phyloP scores from a whole-genome alignment of 345 rosid species.

The Passiflora organensis region DNA sequence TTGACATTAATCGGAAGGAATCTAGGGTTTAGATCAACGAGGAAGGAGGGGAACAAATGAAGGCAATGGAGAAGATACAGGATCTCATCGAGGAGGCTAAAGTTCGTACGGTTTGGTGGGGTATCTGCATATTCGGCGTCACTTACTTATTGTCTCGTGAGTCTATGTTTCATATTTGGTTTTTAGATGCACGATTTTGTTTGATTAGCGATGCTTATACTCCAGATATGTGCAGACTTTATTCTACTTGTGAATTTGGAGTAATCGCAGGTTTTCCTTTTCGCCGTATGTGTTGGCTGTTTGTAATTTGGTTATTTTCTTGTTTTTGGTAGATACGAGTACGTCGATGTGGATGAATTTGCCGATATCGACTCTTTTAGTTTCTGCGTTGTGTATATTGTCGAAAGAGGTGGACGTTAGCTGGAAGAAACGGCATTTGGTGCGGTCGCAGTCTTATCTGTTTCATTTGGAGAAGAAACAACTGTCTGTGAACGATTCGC shows the following conservation, averaged over 20 bases:
- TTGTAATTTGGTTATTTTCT: not conserved
- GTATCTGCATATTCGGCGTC: constrained; percentile 59
- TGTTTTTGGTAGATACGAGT: constrained; percentile 61
- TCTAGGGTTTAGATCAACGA: constrained; percentile 9
- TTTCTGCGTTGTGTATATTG: constrained; percentile 44
- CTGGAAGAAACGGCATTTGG: constrained; percentile 44
- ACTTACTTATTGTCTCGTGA: constrained; percentile 87
- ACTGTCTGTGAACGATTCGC: constrained; percentile 67
- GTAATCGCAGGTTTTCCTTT: not conserved
- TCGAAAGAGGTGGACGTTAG: constrained; percentile 64
- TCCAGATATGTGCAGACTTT: not conserved
- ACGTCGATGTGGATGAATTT: constrained; percentile 91
- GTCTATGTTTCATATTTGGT: constrained; percentile 15
- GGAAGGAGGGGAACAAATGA: constrained; percentile 23
- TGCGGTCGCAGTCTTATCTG: constrained; percentile 32
- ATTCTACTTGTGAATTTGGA: not conserved
- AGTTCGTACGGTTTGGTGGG: constrained; percentile 83
- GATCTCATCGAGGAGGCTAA: constrained; percentile 98
- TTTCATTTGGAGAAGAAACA: constrained; percentile 66
- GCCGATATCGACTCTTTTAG: constrained; percentile 68
- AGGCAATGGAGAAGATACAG: constrained; percentile 75
- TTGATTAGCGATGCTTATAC: not conserved
- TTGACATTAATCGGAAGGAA: not conserved
- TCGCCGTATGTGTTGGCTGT: not conserved
- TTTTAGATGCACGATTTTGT: not conserved